These are phyloP conservation scores for Cercophora newfieldiana DNA, from an alignment of 495 filamentous ascomycete species.

Conservation along the genomic window DNA sequence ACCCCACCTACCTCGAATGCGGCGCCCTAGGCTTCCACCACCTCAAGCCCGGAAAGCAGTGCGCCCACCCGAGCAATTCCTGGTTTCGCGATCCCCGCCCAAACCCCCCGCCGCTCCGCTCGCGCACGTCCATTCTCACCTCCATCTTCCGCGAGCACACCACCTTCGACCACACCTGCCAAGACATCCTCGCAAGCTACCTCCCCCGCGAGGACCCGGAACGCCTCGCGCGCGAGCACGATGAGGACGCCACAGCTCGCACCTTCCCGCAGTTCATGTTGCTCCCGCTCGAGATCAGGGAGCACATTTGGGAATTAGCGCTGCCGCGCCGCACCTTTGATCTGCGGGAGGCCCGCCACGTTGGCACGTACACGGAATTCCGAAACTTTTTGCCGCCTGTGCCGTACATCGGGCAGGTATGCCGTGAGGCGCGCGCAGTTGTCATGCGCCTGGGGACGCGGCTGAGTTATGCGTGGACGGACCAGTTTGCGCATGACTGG, in stretches of 20 bases:
- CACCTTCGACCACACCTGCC: not conserved
- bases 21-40: not conserved
- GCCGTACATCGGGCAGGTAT: constrained; percentile 10
- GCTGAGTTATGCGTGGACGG: not conserved
- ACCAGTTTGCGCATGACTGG: not conserved
- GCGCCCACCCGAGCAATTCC: constrained; percentile 7
- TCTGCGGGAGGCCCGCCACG: constrained; percentile 14
- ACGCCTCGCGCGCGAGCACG: not conserved
- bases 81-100: constrained; percentile 19
- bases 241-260: not conserved
- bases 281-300: constrained; percentile 17
- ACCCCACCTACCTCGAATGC: constrained; percentile 16
- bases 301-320: constrained; percentile 17
- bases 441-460: constrained; percentile 9
- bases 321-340: constrained; percentile 11
- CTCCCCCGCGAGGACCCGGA: not conserved
- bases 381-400: constrained; percentile 4
- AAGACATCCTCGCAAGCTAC: constrained; percentile 3
- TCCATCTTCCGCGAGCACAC: constrained; percentile 10
- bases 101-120: constrained; percentile 7
- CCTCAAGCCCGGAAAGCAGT: constrained; percentile 16
- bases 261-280: constrained; percentile 12
- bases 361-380: not conserved
- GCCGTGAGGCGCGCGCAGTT: constrained; percentile 13
- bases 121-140: constrained; percentile 10